Percentiles rank a stretch among this genome's conserved stretches.
Evolutionary conservation across 2,329 filamentous ascomycete species (phyloP).

Genomic region (Penicillium sp.): DNA sequence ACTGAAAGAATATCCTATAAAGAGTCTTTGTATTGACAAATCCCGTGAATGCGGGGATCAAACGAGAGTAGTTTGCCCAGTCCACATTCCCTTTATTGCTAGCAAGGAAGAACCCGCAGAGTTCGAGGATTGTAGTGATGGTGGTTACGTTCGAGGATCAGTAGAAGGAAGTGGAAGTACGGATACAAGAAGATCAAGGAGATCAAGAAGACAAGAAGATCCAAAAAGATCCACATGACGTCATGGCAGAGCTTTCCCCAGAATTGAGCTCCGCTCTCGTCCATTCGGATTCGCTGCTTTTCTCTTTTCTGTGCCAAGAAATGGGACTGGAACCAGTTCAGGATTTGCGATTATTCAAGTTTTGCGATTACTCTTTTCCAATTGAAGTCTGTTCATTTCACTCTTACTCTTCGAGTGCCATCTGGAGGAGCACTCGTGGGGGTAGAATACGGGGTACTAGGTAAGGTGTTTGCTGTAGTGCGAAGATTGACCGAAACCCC

Average conservation of each 20-base stretch:
- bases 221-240: not conserved
- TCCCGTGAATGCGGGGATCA: not conserved
- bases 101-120: not conserved
- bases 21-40: not conserved
- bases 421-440: no score
- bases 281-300: not conserved
- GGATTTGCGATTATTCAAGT: no score
- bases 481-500: not conserved
- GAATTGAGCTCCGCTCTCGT: not conserved
- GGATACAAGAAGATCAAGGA: not conserved
- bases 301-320: not conserved
- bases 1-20: not conserved
- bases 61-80: no score
- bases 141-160: no score
- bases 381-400: no score
- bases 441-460: not conserved
- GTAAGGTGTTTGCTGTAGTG: not conserved
- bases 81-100: no score
- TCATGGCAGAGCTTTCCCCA: constrained; percentile 12
- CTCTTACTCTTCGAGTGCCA: no score
- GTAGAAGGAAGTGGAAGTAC: no score
- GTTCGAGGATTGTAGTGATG: no score
- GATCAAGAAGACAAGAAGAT: no score
- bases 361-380: no score
- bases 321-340: not conserved